Evolutionary conservation across 2,329 filamentous ascomycete species (phyloP).

Genomic region (Zymoseptoria brevis): DNA sequence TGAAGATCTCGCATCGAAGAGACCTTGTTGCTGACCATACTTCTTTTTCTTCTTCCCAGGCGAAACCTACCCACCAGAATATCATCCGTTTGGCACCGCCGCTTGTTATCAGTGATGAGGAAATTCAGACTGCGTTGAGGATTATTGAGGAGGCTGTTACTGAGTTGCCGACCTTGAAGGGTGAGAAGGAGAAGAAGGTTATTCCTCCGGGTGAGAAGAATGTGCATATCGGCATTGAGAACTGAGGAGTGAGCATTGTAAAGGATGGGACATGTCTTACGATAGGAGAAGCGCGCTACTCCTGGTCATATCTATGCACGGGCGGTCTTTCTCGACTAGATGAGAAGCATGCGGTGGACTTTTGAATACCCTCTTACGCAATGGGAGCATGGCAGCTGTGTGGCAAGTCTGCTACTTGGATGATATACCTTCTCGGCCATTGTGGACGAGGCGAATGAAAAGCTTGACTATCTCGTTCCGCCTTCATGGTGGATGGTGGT

Average conservation of each 20-base stretch:
- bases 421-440: neutral
- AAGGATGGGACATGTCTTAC: neutral
- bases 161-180: conserved; percentile 66
- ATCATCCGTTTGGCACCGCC: conserved; percentile 98
- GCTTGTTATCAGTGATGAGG: conserved; percentile 81
- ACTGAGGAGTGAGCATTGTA: conserved; percentile 31
- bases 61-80: conserved; percentile 96
- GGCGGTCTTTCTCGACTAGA: neutral
- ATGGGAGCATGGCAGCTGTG: neutral
- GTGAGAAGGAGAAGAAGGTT: conserved; percentile 47
- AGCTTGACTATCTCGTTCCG: neutral
- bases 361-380: neutral
- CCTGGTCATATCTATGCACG: neutral
- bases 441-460: neutral
- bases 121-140: conserved; percentile 67
- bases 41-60: conserved; percentile 45
- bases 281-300: neutral
- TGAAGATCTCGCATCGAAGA: conserved; percentile 31
- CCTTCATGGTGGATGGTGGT: neutral
- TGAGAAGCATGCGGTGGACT: neutral
- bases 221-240: conserved; percentile 52
- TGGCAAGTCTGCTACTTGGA: neutral
- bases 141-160: conserved; percentile 76
- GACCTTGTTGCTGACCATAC: conserved; percentile 56
- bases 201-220: conserved; percentile 54